Evolutionary conservation across 2,329 filamentous ascomycete genomes (phyloP).

Genomic region (Neoascochyta sp.): DNA sequence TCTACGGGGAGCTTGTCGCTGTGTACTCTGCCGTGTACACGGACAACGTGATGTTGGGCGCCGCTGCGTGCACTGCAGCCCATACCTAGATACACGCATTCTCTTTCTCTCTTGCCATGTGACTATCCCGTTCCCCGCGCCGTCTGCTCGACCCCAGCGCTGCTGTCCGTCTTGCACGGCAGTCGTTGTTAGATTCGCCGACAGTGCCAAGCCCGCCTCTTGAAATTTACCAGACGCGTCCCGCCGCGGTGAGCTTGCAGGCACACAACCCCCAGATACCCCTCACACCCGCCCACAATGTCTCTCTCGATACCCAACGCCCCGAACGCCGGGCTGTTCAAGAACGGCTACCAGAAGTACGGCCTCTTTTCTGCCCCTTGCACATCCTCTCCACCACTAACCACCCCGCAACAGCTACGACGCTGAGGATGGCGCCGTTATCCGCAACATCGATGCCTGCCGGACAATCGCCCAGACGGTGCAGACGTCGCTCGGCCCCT

Average conservation of each 20-base stretch:
- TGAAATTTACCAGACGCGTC: conserved; percentile 28
- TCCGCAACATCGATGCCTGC: conserved; percentile 98
- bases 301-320: conserved; percentile 94
- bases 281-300: conserved; percentile 55
- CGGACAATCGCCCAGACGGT: conserved; percentile 93
- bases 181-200: conserved; percentile 18
- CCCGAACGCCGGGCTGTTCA: conserved; percentile 91
- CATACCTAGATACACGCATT: no score
- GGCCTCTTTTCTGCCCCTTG: conserved; percentile 31
- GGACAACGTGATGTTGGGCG: no score
- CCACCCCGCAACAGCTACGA: conserved; percentile 70
- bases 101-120: neutral
- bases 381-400: conserved; percentile 24
- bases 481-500: conserved; percentile 93
- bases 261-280: conserved; percentile 31
- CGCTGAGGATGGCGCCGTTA: conserved; percentile 95
- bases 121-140: neutral
- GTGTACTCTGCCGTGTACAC: neutral
- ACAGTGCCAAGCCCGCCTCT: conserved; percentile 8
- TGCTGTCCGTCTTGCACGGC: neutral
- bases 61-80: no score
- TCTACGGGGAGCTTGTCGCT: neutral
- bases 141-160: no score
- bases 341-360: conserved; percentile 93
- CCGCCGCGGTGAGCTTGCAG: conserved; percentile 24